Percentiles rank a stretch among this genome's conserved stretches.
Conservation (phyloP, 306 rosid genomes). For the Mimosa pudica region DNA sequence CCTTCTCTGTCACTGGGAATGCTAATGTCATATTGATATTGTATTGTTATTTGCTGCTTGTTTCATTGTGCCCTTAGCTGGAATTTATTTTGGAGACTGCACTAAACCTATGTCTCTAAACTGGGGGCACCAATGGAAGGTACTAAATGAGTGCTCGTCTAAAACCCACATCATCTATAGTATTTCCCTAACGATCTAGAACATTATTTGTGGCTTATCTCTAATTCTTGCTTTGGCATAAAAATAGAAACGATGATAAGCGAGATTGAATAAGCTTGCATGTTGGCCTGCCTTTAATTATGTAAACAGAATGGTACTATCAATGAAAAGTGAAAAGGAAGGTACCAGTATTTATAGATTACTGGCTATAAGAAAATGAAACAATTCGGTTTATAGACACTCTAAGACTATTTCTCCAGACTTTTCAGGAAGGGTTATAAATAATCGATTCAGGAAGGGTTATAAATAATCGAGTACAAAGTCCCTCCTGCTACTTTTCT, state of each 20-base stretch:
- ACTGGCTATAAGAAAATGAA: background rate
- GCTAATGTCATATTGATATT: background rate
- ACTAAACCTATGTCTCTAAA: background rate
- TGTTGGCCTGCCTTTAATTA: background rate
- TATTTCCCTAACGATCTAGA: background rate
- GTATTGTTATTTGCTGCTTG: background rate
- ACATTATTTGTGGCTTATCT: background rate
- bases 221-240: background rate
- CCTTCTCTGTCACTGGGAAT: background rate
- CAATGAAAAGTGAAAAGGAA: background rate
- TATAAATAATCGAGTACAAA: background rate
- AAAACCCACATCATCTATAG: background rate
- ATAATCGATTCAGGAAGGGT: background rate
- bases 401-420: background rate
- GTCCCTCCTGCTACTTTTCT: constrained; percentile 4
- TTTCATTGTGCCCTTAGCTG: background rate
- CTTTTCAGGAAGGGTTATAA: background rate
- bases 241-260: background rate
- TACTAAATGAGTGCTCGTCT: background rate
- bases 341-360: background rate
- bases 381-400: background rate
- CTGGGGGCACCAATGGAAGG: background rate
- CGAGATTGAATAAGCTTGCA: background rate
- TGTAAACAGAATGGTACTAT: background rate
- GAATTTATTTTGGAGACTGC: background rate